Evolutionary conservation across 140 eudicot genomes (phyloP).

Genomic region (Cichorium intybus): DNA sequence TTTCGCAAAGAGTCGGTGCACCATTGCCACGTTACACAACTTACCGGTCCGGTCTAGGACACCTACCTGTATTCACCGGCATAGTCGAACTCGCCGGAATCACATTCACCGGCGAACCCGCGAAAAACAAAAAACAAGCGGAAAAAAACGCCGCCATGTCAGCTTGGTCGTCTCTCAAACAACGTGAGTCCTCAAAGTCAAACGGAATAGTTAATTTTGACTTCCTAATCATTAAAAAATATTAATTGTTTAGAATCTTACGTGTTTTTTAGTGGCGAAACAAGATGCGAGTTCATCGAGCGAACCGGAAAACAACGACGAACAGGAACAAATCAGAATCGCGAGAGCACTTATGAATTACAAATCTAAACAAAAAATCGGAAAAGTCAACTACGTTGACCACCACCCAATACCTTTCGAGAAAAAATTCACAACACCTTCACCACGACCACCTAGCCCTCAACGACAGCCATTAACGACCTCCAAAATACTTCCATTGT

Average conservation of each 20-base stretch:
- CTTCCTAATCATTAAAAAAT: neutral
- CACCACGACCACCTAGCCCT: slow-evolving; percentile 64
- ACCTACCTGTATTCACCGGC: slow-evolving; percentile 81
- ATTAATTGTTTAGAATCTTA: too few species aligned
- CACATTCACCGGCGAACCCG: slow-evolving; percentile 79
- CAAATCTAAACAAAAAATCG: slow-evolving; percentile 44
- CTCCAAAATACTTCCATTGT: slow-evolving; percentile 81
- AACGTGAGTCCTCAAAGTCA: slow-evolving; percentile 44
- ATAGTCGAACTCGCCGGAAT: slow-evolving; percentile 79
- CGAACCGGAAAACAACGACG: slow-evolving; percentile 66
- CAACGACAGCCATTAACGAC: slow-evolving; percentile 49
- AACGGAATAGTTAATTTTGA: neutral
- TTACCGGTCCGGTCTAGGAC: slow-evolving; percentile 79
- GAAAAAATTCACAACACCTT: slow-evolving; percentile 33
- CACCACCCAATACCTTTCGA: slow-evolving; percentile 49
- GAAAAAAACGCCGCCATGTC: slow-evolving; percentile 96
- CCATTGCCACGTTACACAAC: slow-evolving; percentile 82
- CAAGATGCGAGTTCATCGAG: slow-evolving; percentile 61
- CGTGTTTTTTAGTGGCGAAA: slow-evolving; percentile 73
- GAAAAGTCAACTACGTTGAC: slow-evolving; percentile 17
- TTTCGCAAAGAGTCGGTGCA: slow-evolving; percentile 91
- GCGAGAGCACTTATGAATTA: slow-evolving; percentile 76
- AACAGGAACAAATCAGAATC: slow-evolving; percentile 80
- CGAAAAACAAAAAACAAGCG: slow-evolving; percentile 95
- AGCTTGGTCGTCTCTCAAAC: slow-evolving; percentile 90